Conservation (phyloP, 2,329 filamentous ascomycete genomes). For the Colletotrichum spinosum region DNA sequence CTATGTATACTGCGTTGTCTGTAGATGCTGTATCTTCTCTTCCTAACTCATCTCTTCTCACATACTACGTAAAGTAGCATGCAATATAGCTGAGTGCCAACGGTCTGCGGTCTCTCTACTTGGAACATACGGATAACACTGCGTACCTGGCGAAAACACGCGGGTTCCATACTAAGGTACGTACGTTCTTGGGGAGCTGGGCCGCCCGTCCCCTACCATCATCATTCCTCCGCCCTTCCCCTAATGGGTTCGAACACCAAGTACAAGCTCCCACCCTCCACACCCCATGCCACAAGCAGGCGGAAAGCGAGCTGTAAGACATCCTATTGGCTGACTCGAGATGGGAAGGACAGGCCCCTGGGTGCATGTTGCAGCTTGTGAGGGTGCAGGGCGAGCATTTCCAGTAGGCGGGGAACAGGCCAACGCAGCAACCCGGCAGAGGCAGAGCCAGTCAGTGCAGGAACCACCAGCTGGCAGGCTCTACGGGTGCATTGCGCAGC, state of each 20-base stretch:
- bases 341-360: constrained; percentile 28
- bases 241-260: neutral
- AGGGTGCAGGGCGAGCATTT: constrained; percentile 26
- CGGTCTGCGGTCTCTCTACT: no score
- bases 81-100: no score
- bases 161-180: constrained; percentile 11
- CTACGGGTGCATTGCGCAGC: constrained; percentile 17
- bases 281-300: constrained; percentile 23
- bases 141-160: no score
- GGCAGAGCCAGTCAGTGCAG: constrained; percentile 31
- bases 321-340: constrained; percentile 22
- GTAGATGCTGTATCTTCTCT: no score
- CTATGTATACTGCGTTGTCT: no score
- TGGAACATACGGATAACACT: no score
- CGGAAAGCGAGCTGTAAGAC: constrained; percentile 19
- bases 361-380: neutral
- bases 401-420: constrained; percentile 30
- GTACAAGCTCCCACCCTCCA: constrained; percentile 13
- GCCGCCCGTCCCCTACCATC: constrained; percentile 17
- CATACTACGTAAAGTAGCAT: no score
- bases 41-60: no score
- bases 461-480: constrained; percentile 18
- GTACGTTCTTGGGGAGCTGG: constrained; percentile 29
- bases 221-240: neutral
- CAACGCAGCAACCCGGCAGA: constrained; percentile 21